Evolutionary conservation across 2,329 filamentous ascomycete genomes (phyloP), one percentile per base, ranked within the genome.

Genomic region (Rhynchosporium secalis): DNA sequence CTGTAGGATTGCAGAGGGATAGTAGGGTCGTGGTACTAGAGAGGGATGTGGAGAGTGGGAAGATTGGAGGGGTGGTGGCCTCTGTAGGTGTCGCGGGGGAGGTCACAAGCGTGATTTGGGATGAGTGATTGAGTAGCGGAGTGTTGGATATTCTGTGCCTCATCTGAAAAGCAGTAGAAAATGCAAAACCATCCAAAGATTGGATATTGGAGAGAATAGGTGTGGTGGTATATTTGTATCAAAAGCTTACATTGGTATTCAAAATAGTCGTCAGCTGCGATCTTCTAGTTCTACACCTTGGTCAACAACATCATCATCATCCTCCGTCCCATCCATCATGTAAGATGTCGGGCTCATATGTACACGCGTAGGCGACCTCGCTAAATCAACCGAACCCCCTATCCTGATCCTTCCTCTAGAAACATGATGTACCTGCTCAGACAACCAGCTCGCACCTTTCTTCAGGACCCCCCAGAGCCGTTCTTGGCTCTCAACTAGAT

Each of bases 391-490:
- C 36, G 52, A 57, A 36, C 56, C 59, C n/a, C 60, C 63, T 62
- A 89, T 75, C 62, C 78, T 78, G 65, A 89, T 83, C 65, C 83
- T 78, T 0, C 87, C 87, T 0, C 85, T 79, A 0, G 82, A 84
- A 5, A 78, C 76, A 47, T 75, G 78, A 48, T 78, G 77, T 1
- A 89, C 75, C 64, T 80, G 81, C 57, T 80, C 80, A 4, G 83
- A 82, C 13, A 89, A 75, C 86, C 87, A 90, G 4, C 75, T 77
- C 0, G 81, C 84, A 0, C 80, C 77, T 12, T 74, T 76, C 60
- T 78, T 79, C 46, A 91, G 78, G 6, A 82, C 65, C 5, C 73
- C 77, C 88, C 89, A 92, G 1, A 92, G 74, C 66, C 79, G 79
- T 71, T 92, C 89, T 72, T 91, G 85, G 3, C 80, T 78, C 63